A percentile compares a stretch with the other conserved stretches of the same genome.
These are phyloP conservation scores for Babesia gibsoni DNA, from an alignment of 169 alveolate species.

Conservation along the genomic window DNA sequence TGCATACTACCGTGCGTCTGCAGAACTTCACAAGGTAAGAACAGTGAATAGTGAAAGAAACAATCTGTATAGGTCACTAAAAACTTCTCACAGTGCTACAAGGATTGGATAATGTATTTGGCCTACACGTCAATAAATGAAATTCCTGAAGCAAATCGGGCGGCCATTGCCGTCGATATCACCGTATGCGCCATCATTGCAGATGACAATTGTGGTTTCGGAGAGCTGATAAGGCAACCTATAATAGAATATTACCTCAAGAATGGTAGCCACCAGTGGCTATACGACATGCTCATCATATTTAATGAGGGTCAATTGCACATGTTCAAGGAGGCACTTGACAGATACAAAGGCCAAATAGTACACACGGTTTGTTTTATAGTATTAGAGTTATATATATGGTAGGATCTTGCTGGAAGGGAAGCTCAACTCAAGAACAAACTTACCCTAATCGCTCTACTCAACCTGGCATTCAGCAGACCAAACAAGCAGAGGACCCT, in stretches of 20 bases:
- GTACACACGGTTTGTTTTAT: constrained; percentile 11
- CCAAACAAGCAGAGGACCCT: constrained; percentile 71
- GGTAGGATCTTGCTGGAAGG: constrained; percentile 54
- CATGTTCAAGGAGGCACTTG: constrained; percentile 55
- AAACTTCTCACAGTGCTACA: constrained; percentile 56
- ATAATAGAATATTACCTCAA: constrained; percentile 47
- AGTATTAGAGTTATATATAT: neutral
- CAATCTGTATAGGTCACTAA: constrained; percentile 30
- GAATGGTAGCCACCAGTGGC: constrained; percentile 57
- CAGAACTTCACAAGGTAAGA: constrained; percentile 54
- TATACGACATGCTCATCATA: constrained; percentile 45
- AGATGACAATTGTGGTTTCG: constrained; percentile 60
- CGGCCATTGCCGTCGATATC: constrained; percentile 37
- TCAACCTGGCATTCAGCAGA: constrained; percentile 75
- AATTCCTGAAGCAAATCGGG: constrained; percentile 44
- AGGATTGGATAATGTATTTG: constrained; percentile 63
- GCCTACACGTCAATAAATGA: constrained; percentile 61
- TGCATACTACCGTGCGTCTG: constrained; percentile 61
- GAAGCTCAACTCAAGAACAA: constrained; percentile 62
- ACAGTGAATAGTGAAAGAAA: neutral
- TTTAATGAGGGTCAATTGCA: constrained; percentile 62
- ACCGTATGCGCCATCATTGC: constrained; percentile 53
- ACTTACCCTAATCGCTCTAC: constrained; percentile 70
- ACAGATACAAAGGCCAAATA: constrained; percentile 40
- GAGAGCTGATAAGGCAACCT: constrained; percentile 62